Evolutionary conservation across 2,329 filamentous ascomycete species (phyloP).

Genomic region (Phialocephala sp.): DNA sequence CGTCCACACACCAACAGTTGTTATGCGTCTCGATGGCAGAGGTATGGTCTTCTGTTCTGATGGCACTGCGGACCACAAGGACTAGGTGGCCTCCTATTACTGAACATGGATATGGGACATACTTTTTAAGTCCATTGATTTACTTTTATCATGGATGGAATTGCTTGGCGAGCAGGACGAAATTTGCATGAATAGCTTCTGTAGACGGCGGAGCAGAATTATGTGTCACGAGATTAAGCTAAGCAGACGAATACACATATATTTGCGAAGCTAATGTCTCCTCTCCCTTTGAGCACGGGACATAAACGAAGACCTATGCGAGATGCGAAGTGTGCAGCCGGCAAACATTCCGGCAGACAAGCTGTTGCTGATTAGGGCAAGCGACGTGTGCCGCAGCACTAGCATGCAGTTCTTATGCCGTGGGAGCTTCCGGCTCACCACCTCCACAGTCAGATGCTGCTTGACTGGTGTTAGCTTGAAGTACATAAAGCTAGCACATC

Average conservation of each 20-base stretch:
- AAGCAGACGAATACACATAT: no score
- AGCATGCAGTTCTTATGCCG: neutral
- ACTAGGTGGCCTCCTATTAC: neutral
- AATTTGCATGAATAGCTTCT: no score
- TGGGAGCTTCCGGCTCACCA: neutral
- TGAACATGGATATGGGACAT: no score
- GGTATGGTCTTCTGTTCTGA: constrained; percentile 5
- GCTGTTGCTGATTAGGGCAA: neutral
- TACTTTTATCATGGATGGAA: no score
- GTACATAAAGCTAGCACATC: neutral
- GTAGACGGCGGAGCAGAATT: no score
- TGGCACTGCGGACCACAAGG: neutral
- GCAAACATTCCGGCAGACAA: neutral
- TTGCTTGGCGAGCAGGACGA: no score
- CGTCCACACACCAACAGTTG: neutral
- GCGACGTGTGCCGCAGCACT: neutral
- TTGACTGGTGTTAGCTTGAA: no score
- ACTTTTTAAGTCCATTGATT: no score
- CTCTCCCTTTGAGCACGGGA: neutral
- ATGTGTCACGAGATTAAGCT: no score
- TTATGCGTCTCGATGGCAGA: constrained; percentile 5
- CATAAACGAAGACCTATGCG: neutral
- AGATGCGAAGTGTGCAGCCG: neutral
- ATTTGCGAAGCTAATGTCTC: no score
- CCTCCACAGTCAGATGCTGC: neutral